Base-by-base conservation (phyloP, 2,329 filamentous ascomycete species). In the Apiospora rasikravindrae region DNA sequence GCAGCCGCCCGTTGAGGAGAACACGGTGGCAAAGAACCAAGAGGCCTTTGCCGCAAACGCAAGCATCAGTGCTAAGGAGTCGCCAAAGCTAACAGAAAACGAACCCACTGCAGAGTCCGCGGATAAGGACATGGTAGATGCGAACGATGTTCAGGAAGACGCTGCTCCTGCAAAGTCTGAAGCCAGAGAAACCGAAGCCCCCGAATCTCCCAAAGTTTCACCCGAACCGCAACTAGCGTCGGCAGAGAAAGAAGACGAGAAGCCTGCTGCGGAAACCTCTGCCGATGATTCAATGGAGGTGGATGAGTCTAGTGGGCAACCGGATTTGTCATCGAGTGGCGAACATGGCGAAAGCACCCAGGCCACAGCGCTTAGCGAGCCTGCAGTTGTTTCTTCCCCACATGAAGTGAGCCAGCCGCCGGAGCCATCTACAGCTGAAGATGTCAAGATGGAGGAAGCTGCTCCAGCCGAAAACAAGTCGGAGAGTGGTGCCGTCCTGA, bases 321-420 rank as follows among this genome's bases (percentile, higher is more conserved):
- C 74, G 19, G 76, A 77, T 61, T 29, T 73, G 7, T 70, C 71
- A 5, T 75, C 78, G 3, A 77, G 73, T 53, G 73, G 70, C 16
- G 74, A 79, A 49, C 76, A 75, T 40, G 75, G 49, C 14, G 73
- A 76, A 45, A 76, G 73, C 69, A 74, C 75, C 16, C 74, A 77
- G 68, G 73, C 78, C 7, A 77, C 78, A 53, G 71, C 76, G 51
- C 33, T 73, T 22, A 77, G 75, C 69, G 77, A 78, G 70, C 73
- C 74, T 13, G 74, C 75, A 0, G 61, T 71, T 33, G 74, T 73
- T 67, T 75, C 77, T 49, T 81, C 81, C 69, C 80, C 81, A 47
- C 77, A 77, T 71, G 79, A 80, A 37, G 76, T 77, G 57, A 79
- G 73, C 70, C 80, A 82, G 69, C 77, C 80, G 29, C 76, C 77